phyloP scores from a whole-genome alignment of 108 stramenopile genomes.

The Fragilaria crotonensis region DNA sequence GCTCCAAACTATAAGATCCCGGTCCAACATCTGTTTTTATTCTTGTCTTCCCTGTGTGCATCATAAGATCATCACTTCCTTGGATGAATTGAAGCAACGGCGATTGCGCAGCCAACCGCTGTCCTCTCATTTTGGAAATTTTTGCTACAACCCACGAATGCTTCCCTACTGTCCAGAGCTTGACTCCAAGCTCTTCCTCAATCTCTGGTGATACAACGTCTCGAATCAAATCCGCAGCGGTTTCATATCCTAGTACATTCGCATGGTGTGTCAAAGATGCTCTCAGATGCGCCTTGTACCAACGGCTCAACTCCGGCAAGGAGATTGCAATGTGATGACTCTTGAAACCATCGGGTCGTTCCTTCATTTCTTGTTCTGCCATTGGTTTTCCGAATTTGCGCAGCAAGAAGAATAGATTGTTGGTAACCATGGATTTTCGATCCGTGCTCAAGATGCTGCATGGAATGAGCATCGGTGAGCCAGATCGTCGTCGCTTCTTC shows the following conservation, averaged over 20 bases:
- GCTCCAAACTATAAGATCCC: slow-evolving; percentile 23
- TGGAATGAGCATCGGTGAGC: slow-evolving; percentile 70
- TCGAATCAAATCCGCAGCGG: slow-evolving; percentile 36
- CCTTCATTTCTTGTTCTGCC: slow-evolving; percentile 7
- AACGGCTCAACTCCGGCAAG: slow-evolving; percentile 10
- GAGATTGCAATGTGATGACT: slow-evolving; percentile 28
- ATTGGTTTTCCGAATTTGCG: slow-evolving; percentile 42
- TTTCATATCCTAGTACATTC: slow-evolving; percentile 42
- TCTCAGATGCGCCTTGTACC: slow-evolving; percentile 30
- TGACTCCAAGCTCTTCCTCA: slow-evolving; percentile 5
- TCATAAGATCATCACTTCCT: slow-evolving; percentile 18
- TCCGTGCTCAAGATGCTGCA: slow-evolving; percentile 66
- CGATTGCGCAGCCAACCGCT: slow-evolving; percentile 24
- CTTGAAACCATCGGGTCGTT: slow-evolving; percentile 22
- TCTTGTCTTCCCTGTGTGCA: slow-evolving; percentile 40
- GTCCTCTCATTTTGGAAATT: neutral
- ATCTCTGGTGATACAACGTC: slow-evolving; percentile 24
- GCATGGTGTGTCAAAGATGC: slow-evolving; percentile 36
- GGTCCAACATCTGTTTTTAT: neutral
- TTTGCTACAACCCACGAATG: neutral
- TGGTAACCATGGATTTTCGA: slow-evolving; percentile 49
- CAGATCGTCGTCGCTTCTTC: slow-evolving; percentile 82
- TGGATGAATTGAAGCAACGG: slow-evolving; percentile 41
- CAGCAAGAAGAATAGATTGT: slow-evolving; percentile 65
- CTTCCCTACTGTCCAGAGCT: neutral